Percentiles rank a stretch among this genome's conserved stretches.
These are phyloP conservation scores for Hypocreales sp. DNA, from an alignment of 2,329 filamentous ascomycete genomes.

Conservation along the genomic window DNA sequence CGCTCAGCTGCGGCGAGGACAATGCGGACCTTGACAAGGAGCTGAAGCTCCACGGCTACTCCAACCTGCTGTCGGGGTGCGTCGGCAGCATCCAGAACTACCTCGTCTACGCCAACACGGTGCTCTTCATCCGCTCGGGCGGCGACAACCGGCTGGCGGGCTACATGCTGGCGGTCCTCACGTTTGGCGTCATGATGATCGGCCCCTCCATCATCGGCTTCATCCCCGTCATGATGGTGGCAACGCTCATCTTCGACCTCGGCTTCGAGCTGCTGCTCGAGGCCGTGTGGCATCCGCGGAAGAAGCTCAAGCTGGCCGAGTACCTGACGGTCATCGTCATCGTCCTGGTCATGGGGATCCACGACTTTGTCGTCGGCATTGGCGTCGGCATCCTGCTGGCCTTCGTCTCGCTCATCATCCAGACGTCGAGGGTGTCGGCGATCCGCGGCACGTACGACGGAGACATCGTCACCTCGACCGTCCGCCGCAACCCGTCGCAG, in stretches of 20 bases:
- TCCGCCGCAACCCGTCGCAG: constrained; percentile 79
- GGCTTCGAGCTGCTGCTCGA: constrained; percentile 86
- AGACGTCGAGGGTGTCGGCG: constrained; percentile 79
- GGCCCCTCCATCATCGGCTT: constrained; percentile 83
- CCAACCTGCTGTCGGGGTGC: constrained; percentile 78
- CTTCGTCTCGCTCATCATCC: constrained; percentile 79
- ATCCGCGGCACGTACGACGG: constrained; percentile 85
- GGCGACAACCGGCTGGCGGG: constrained; percentile 79
- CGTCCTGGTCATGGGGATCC: constrained; percentile 87
- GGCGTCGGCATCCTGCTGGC: constrained; percentile 82
- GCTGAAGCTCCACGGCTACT: constrained; percentile 81
- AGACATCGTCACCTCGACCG: constrained; percentile 78
- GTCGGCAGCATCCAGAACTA: constrained; percentile 91
- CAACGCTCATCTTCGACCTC: constrained; percentile 84
- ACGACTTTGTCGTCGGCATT: constrained; percentile 93
- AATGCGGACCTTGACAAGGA: constrained; percentile 84
- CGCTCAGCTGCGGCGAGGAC: constrained; percentile 81
- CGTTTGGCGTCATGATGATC: constrained; percentile 66
- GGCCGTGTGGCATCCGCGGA: constrained; percentile 75
- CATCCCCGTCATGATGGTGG: constrained; percentile 94
- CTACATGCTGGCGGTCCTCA: constrained; percentile 66
- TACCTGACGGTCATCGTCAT: constrained; percentile 84
- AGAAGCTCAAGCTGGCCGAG: constrained; percentile 73
- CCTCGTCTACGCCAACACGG: constrained; percentile 90
- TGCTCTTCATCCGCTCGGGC: constrained; percentile 91